Evolutionary conservation across 805 yeast species (phyloP).

Genomic region (Hanseniaspora occidentalis): DNA sequence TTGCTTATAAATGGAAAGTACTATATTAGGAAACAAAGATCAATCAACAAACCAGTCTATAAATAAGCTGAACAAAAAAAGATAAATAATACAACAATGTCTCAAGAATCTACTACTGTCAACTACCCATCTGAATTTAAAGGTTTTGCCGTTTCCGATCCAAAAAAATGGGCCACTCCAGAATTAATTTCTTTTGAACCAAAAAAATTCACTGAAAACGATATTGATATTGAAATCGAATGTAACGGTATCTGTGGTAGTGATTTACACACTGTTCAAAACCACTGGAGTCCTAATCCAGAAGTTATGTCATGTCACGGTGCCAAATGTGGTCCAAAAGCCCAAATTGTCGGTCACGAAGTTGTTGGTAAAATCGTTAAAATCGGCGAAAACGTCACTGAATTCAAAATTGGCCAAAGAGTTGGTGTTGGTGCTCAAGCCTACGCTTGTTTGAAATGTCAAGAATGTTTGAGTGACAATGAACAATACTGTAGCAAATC

Average conservation of each 20-base stretch:
- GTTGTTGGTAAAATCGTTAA: conserved; percentile 22
- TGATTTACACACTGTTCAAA: conserved; percentile 34
- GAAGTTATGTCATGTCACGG: conserved; percentile 20
- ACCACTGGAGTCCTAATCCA: conserved; percentile 33
- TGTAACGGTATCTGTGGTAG: conserved; percentile 55
- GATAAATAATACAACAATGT: no score
- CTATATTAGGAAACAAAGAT: no score
- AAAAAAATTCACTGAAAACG: conserved; percentile 30
- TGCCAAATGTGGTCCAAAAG: conserved; percentile 21
- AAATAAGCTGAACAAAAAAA: no score
- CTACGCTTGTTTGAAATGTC: conserved; percentile 28
- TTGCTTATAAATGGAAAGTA: no score
- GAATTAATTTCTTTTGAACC: conserved; percentile 36
- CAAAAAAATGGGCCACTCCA: conserved; percentile 41
- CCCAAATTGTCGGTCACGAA: conserved; percentile 22
- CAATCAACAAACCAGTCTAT: no score
- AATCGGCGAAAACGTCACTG: conserved; percentile 26
- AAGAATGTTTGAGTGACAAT: conserved; percentile 25
- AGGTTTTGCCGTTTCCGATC: conserved; percentile 40
- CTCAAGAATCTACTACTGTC: conserved; percentile 17
- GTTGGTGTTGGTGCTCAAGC: conserved; percentile 40
- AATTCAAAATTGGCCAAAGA: conserved; percentile 27
- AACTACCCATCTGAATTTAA: conserved; percentile 42
- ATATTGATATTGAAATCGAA: conserved; percentile 42
- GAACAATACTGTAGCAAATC: conserved; percentile 28